Percentiles rank a stretch among this genome's conserved stretches.
Evolutionary conservation across 2,329 filamentous ascomycete genomes (phyloP).

Genomic region (Diaporthe ampelina): DNA sequence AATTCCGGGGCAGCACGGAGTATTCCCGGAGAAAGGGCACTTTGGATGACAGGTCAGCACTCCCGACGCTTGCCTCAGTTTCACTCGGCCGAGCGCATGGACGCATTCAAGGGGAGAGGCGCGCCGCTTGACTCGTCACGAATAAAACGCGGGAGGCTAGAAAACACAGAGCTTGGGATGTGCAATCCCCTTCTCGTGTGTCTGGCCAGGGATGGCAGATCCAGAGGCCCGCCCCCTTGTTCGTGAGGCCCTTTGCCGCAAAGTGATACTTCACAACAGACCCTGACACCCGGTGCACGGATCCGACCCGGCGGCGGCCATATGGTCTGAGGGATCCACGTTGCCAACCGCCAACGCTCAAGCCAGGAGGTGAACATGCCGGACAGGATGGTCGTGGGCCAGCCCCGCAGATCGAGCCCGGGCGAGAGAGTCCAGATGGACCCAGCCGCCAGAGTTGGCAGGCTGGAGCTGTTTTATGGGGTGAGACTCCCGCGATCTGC

Average conservation of each 20-base stretch:
- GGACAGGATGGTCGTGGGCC: background rate
- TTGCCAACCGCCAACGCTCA: constrained; percentile 21
- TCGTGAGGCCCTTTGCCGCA: background rate
- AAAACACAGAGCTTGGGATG: constrained; percentile 6
- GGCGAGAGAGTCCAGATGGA: constrained; percentile 30
- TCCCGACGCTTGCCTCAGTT: constrained; percentile 21
- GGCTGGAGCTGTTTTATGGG: constrained; percentile 14
- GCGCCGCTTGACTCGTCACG: constrained; percentile 21
- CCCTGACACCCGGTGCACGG: background rate
- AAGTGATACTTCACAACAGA: background rate
- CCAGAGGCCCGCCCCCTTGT: background rate
- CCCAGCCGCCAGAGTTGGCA: constrained; percentile 7
- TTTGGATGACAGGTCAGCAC: constrained; percentile 28
- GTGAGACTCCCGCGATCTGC: constrained; percentile 24
- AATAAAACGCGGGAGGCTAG: constrained; percentile 30
- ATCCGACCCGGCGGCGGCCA: constrained; percentile 26
- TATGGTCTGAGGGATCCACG: constrained; percentile 12
- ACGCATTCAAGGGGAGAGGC: background rate
- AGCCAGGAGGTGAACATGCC: constrained; percentile 11
- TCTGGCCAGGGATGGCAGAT: constrained; percentile 18
- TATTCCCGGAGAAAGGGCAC: constrained; percentile 9
- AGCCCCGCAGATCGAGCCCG: constrained; percentile 34
- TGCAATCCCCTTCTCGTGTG: background rate
- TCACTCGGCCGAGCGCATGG: constrained; percentile 36
- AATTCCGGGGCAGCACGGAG: constrained; percentile 19